A percentile compares a stretch with the other conserved stretches of the same genome.
Evolutionary conservation across 2,329 filamentous ascomycete genomes (phyloP).

Genomic region (Fusarium fujikuroi): DNA sequence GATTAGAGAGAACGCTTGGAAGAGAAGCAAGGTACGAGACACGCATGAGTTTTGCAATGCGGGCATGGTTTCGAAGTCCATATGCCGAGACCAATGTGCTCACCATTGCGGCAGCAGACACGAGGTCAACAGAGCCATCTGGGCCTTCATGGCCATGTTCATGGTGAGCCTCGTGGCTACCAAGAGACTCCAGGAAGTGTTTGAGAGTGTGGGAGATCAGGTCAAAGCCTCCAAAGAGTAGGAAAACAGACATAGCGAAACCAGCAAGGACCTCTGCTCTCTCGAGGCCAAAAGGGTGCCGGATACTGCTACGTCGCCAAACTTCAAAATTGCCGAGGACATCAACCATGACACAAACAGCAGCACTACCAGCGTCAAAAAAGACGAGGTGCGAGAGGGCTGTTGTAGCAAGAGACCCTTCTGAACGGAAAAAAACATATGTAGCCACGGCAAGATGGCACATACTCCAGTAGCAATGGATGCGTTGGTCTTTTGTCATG

Average conservation of each 20-base stretch:
- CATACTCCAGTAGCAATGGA: constrained; percentile 86
- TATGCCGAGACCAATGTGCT: constrained; percentile 89
- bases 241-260: constrained; percentile 93
- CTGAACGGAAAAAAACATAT: constrained; percentile 86
- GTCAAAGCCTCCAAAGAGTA: constrained; percentile 97
- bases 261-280: constrained; percentile 93
- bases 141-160: constrained; percentile 72
- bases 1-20: constrained; percentile 90
- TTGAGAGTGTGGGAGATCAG: constrained; percentile 93
- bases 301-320: constrained; percentile 91
- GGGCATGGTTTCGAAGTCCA: constrained; percentile 86
- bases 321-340: constrained; percentile 97
- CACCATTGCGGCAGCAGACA: constrained; percentile 81
- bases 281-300: constrained; percentile 93
- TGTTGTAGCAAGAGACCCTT: constrained; percentile 89
- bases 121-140: constrained; percentile 81
- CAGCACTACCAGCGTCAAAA: constrained; percentile 92
- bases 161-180: constrained; percentile 76
- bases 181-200: constrained; percentile 79
- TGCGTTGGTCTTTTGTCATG: constrained; percentile 88
- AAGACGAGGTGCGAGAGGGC: constrained; percentile 93
- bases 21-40: constrained; percentile 84
- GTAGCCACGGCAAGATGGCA: constrained; percentile 86
- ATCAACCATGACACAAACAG: constrained; percentile 91
- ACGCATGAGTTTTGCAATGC: constrained; percentile 91